Evolutionary conservation across 2,329 filamentous ascomycete species (phyloP).

Genomic region (Pseudopyricularia cyperi): DNA sequence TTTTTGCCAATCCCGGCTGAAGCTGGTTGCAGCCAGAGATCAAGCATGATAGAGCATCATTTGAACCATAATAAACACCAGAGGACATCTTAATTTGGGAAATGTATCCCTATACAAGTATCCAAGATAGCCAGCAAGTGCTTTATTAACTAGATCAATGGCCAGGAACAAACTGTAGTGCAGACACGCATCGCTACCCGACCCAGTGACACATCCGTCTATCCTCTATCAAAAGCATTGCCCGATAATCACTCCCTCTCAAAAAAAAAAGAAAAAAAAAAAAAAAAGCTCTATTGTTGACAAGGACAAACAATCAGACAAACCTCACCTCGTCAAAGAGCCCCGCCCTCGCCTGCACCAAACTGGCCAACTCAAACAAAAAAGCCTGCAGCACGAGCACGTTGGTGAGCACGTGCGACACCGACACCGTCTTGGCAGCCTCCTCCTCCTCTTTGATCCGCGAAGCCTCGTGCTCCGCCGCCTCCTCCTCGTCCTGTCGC

Average conservation of each 20-base stretch:
- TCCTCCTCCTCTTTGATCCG: conserved; percentile 1
- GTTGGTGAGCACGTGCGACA: conserved; percentile 71
- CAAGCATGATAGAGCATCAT: too few species aligned
- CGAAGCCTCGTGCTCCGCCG: conserved; percentile 8
- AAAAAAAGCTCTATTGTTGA: neutral
- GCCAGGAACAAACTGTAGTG: neutral
- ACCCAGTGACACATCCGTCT: neutral
- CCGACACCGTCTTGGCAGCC: conserved; percentile 39
- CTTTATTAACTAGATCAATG: too few species aligned
- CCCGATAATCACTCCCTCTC: too few species aligned
- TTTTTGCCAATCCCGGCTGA: too few species aligned
- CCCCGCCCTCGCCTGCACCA: conserved; percentile 62
- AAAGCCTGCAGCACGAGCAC: conserved; percentile 70
- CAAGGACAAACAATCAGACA: conserved; percentile 15
- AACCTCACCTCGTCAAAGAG: conserved; percentile 67
- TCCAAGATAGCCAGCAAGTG: too few species aligned
- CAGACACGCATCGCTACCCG: neutral
- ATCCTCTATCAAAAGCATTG: neutral
- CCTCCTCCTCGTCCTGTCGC: conserved; percentile 9
- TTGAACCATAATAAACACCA: too few species aligned
- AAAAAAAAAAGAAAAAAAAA: too few species aligned
- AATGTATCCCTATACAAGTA: too few species aligned
- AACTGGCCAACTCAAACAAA: conserved; percentile 59
- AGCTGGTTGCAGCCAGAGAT: too few species aligned
- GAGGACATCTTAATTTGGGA: too few species aligned